A percentile compares a stretch with the other conserved stretches of the same genome.
These are phyloP conservation scores for Toxoplasma gondii DNA, from an alignment of 169 alveolate species.

Conservation along the genomic window DNA sequence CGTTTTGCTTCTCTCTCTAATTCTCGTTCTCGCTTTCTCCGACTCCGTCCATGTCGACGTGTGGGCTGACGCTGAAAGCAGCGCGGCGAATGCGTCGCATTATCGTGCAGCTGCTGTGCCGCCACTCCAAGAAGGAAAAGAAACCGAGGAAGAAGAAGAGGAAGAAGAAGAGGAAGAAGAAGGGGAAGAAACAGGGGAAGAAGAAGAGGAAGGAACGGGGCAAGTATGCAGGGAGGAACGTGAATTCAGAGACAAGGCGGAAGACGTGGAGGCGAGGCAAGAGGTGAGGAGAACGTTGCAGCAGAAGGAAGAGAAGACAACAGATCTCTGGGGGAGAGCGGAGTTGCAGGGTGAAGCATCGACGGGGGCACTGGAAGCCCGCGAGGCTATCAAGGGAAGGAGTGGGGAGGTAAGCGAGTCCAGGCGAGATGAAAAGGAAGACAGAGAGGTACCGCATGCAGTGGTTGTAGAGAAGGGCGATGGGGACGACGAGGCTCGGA, in stretches of 20 bases:
- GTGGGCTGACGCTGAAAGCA: background rate
- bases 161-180: background rate
- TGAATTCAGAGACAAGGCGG: background rate
- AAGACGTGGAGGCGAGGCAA: background rate
- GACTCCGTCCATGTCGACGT: background rate
- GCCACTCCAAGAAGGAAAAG: background rate
- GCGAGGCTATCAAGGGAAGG: too few species aligned
- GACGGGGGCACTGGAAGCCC: too few species aligned
- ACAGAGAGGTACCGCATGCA: background rate
- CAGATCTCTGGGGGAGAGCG: too few species aligned
- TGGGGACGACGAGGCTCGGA: background rate
- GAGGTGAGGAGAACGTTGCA: background rate
- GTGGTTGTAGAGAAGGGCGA: background rate
- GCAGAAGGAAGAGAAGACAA: background rate
- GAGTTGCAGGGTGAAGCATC: too few species aligned
- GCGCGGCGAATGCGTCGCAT: background rate
- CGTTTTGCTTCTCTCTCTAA: constrained; percentile 38
- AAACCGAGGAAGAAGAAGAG: background rate
- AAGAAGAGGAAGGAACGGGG: too few species aligned
- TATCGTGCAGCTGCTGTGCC: background rate
- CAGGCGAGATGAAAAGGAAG: background rate
- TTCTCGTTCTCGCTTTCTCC: background rate
- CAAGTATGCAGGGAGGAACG: background rate
- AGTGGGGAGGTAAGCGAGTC: background rate
- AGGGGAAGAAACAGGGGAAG: background rate